phyloP scores from a whole-genome alignment of 2,329 filamentous ascomycete genomes.

The Diaporthe eres region DNA sequence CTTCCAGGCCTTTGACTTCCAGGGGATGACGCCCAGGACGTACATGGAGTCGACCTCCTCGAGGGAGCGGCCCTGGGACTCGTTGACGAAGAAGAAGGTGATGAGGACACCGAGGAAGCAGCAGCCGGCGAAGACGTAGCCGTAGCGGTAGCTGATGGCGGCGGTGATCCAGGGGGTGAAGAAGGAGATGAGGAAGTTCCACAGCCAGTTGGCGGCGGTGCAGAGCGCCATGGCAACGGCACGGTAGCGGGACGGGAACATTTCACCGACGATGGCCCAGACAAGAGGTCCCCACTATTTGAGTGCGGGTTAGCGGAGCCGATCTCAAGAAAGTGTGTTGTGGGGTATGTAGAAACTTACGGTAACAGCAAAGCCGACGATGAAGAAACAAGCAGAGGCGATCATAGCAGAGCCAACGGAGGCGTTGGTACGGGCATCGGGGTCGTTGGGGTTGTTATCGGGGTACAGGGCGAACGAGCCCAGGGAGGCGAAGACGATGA shows the following conservation, averaged over 20 bases:
- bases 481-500: conserved; percentile 74
- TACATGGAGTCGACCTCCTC: conserved; percentile 80
- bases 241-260: conserved; percentile 43
- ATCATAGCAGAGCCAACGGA: conserved; percentile 77
- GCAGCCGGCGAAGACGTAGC: conserved; percentile 76
- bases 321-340: not conserved
- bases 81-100: conserved; percentile 77
- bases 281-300: conserved; percentile 74
- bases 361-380: conserved; percentile 74
- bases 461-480: conserved; percentile 55
- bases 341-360: conserved; percentile 35
- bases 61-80: conserved; percentile 72
- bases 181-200: conserved; percentile 76
- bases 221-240: conserved; percentile 45
- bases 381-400: conserved; percentile 81
- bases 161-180: conserved; percentile 77
- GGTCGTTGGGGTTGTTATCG: conserved; percentile 52
- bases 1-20: conserved; percentile 65
- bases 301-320: conserved; percentile 54
- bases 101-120: conserved; percentile 69
- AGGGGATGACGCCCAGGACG: conserved; percentile 68
- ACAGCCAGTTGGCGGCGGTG: conserved; percentile 67
- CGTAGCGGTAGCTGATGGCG: conserved; percentile 73
- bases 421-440: conserved; percentile 51
- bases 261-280: conserved; percentile 78